These are phyloP conservation scores for Oidiodendron maius DNA, from an alignment of 495 filamentous ascomycete species.

Conservation along the genomic window DNA sequence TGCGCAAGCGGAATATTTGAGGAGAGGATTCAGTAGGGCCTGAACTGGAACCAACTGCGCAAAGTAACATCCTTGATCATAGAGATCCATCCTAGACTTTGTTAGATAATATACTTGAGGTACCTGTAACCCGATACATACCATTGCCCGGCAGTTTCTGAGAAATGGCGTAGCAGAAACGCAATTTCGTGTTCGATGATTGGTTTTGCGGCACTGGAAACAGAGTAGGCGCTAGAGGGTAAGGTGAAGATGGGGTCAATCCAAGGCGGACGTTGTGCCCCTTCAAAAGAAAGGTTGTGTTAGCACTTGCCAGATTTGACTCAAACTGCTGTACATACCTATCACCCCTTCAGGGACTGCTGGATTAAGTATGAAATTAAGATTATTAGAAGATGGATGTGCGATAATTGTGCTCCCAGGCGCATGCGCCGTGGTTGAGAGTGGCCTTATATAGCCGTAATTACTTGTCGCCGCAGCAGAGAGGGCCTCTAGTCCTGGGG, in stretches of 20 bases:
- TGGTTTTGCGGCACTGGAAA: constrained; percentile 16
- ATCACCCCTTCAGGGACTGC: constrained; percentile 29
- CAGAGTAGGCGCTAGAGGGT: neutral
- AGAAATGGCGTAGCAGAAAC: constrained; percentile 57
- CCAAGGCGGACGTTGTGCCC: constrained; percentile 3
- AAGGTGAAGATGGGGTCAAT: constrained; percentile 13
- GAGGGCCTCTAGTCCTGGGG: constrained; percentile 49
- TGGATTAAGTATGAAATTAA: constrained; percentile 56
- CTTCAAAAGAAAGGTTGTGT: neutral
- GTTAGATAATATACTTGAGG: constrained; percentile 12
- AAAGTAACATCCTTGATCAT: constrained; percentile 55
- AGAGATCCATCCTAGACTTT: constrained; percentile 57
- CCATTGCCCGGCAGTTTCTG: constrained; percentile 54
- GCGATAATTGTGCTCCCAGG: constrained; percentile 6
- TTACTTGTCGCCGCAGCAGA: constrained; percentile 50
- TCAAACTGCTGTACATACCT: neutral
- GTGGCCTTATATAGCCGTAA: constrained; percentile 21
- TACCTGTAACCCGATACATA: constrained; percentile 21
- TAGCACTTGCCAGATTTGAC: neutral
- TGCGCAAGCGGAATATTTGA: constrained; percentile 55
- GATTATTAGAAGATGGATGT: constrained; percentile 36
- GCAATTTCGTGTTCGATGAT: constrained; percentile 51
- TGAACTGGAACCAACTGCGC: constrained; percentile 52
- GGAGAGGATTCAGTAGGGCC: constrained; percentile 47
- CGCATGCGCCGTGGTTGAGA: constrained; percentile 5